Conservation (phyloP, 2,329 filamentous ascomycete species). For the Emmonsia crescens region DNA sequence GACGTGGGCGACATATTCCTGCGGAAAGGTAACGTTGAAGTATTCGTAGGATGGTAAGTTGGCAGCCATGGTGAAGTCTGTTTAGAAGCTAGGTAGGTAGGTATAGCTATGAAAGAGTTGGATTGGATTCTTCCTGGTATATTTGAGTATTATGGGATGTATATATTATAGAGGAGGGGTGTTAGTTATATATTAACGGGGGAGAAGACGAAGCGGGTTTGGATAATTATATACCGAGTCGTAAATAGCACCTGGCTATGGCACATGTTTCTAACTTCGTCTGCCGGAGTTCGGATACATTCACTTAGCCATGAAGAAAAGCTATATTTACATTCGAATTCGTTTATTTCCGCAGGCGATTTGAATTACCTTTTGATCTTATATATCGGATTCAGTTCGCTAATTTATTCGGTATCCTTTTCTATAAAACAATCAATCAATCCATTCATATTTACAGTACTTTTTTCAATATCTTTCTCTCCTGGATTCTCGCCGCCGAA, state of each 20-base stretch:
- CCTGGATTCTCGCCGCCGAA: background rate
- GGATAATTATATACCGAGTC: no score
- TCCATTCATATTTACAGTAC: background rate
- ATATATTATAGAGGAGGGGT: background rate
- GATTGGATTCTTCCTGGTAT: background rate
- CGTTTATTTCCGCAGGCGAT: background rate
- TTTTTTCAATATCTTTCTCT: background rate
- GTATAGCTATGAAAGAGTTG: background rate
- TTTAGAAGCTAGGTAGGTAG: background rate
- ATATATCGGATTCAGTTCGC: background rate
- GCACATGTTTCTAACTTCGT: background rate
- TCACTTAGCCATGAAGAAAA: no score
- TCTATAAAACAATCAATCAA: background rate
- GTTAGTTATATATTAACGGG: background rate
- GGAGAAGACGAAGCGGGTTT: background rate
- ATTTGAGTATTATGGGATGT: background rate
- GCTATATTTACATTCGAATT: no score
- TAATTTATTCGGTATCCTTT: background rate
- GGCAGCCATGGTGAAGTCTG: background rate
- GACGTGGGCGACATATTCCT: constrained; percentile 70
- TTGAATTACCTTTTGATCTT: background rate
- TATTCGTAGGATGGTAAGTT: constrained; percentile 33
- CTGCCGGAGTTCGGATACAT: background rate
- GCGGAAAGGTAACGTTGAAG: constrained; percentile 64
- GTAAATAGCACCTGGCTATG: no score